Evolutionary conservation across 2,329 filamentous ascomycete genomes (phyloP), one percentile per base, ranked within the genome.

Genomic region (Aureobasidium sp.): DNA sequence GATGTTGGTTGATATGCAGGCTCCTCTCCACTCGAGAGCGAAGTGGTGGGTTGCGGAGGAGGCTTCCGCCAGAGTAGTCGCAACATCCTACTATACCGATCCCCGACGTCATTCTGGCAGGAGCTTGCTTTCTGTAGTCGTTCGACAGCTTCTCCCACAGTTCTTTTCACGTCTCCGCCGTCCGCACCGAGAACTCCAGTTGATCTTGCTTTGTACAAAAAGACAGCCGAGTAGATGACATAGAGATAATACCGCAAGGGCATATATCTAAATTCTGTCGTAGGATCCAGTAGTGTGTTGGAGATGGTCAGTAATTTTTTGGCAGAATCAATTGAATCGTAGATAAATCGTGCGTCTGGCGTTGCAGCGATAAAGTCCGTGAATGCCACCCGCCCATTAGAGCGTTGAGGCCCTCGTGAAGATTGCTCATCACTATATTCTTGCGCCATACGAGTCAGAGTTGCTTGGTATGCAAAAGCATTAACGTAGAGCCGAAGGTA

Each of bases 401-500:
- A 5, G 9, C 59, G 47, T 15, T 53, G 60, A 9, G 42, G 23
- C 5, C 46, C 37, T 15, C 20, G 42, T 77, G 74, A 66, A 74
- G 69, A 65, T 74, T 70, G 46, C 78, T 66, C 74, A 73, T 61
- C 73, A 81, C 68, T 79, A 82, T 67, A 74, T 84, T 55, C 52
- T 32, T 46, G 37, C 17, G 60, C 60, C 51, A 71, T 65, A 20
- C 70, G 69, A 42, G 70, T 71, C n/a, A 72, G 65, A 1, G 70
- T 71, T 9, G 70, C 70, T 68, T 87, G 84, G 64, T 87, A 87
- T 4, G 85, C 85, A 68, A 87, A 87, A 0, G 85, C 85, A 62
- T 87, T 87, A 64, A 85, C 84, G 67, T 87, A 87, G 1, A 87
- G 77, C 5, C 84, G 80, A 8, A 87, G 72, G 68, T 87, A 87